These are phyloP conservation scores for Mucor sp. DNA, from an alignment of 371 early-diverging fungal species.

Conservation along the genomic window DNA sequence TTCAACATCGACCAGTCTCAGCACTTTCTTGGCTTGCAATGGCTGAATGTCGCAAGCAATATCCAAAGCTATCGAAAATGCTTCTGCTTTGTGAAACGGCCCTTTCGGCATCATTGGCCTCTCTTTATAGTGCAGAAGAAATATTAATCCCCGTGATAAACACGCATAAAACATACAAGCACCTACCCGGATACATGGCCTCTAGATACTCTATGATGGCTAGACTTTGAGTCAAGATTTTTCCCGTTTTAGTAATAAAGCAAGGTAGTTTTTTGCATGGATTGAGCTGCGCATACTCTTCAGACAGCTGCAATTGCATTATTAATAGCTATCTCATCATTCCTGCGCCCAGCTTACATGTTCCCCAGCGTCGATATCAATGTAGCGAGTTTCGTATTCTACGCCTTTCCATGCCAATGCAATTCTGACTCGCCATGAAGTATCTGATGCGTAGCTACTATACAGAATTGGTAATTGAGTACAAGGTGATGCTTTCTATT, in stretches of 20 bases:
- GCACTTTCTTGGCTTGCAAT: constrained; percentile 74
- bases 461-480: constrained; percentile 60
- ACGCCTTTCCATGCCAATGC: constrained; percentile 74
- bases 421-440: constrained; percentile 80
- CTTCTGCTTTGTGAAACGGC: constrained; percentile 64
- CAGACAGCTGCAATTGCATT: constrained; percentile 31
- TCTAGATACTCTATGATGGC: constrained; percentile 93
- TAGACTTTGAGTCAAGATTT: constrained; percentile 65
- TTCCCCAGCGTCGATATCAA: constrained; percentile 10
- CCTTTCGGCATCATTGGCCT: constrained; percentile 74
- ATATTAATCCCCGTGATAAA: not conserved
- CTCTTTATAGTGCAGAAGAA: constrained; percentile 17
- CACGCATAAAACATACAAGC: not conserved
- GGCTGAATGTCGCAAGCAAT: constrained; percentile 90
- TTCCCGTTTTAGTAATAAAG: constrained; percentile 58
- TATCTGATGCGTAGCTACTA: constrained; percentile 76
- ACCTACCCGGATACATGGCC: constrained; percentile 57
- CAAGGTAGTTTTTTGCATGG: constrained; percentile 75
- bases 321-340: not conserved
- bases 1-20: constrained; percentile 61
- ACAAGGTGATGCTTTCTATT: not conserved
- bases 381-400: constrained; percentile 9
- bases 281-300: constrained; percentile 63
- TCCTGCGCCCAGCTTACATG: constrained; percentile 2
- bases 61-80: constrained; percentile 58